Evolutionary conservation across 805 yeast genomes (phyloP).

Genomic region (Kuraishia floccosa): DNA sequence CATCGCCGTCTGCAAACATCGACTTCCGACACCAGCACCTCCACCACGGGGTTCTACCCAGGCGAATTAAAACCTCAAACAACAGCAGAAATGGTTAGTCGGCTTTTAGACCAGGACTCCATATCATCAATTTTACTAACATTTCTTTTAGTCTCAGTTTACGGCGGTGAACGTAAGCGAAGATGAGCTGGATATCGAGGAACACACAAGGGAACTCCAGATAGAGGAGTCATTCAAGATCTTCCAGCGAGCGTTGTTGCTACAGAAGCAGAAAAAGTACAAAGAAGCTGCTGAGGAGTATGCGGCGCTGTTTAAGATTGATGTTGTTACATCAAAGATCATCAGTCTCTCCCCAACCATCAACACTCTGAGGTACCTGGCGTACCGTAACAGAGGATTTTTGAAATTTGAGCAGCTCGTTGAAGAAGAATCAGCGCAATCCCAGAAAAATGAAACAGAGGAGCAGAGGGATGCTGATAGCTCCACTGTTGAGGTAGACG

Average conservation of each 20-base stretch:
- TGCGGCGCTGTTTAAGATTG: constrained; percentile 52
- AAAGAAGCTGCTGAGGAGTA: constrained; percentile 43
- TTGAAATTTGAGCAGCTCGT: constrained; percentile 37
- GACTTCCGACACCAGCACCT: too few species aligned
- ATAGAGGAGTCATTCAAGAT: constrained; percentile 74
- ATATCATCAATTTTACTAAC: constrained; percentile 1
- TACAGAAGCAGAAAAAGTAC: constrained; percentile 40
- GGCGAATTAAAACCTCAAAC: too few species aligned
- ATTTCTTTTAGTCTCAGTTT: constrained; percentile 42
- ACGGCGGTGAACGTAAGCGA: constrained; percentile 71
- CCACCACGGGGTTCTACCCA: too few species aligned
- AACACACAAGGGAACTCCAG: constrained; percentile 86
- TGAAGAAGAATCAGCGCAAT: too few species aligned
- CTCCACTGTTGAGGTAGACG: constrained; percentile 16
- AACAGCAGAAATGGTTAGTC: too few species aligned
- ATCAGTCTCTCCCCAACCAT: constrained; percentile 53
- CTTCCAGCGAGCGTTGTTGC: constrained; percentile 58
- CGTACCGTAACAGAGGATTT: constrained; percentile 74
- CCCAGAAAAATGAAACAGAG: constrained; percentile 6
- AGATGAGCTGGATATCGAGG: constrained; percentile 74
- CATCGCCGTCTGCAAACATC: too few species aligned
- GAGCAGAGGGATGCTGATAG: constrained; percentile 4
- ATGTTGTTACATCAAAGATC: constrained; percentile 39
- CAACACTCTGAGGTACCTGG: constrained; percentile 63
- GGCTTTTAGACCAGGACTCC: too few species aligned